These are phyloP conservation scores for Lolium rigidum DNA, from an alignment of 176 grass and related monocot species.

Conservation along the genomic window DNA sequence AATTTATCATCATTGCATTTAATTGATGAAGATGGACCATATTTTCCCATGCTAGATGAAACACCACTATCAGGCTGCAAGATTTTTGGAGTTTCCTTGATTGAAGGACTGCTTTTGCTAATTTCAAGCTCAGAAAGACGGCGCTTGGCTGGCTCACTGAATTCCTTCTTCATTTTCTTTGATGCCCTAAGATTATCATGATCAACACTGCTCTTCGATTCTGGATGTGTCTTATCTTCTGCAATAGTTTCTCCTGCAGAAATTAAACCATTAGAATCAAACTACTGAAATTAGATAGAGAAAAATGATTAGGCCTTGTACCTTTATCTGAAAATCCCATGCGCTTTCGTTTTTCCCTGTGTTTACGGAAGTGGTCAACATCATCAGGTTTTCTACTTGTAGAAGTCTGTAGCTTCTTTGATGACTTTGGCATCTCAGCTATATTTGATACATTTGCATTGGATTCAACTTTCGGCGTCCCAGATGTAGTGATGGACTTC, in stretches of 20 bases:
- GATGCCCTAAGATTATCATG: constrained; percentile 46
- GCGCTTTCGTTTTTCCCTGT: constrained; percentile 50
- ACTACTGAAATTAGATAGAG: constrained; percentile 11
- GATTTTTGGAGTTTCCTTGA: constrained; percentile 42
- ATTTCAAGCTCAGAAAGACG: constrained; percentile 42
- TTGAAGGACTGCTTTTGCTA: constrained; percentile 41
- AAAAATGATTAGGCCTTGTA: constrained; percentile 27
- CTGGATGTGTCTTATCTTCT: constrained; percentile 47
- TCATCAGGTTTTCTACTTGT: constrained; percentile 46
- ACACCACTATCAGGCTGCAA: constrained; percentile 27
- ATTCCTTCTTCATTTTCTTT: constrained; percentile 66
- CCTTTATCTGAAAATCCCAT: constrained; percentile 52
- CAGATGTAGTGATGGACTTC: constrained; percentile 22
- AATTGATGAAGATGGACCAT: constrained; percentile 48
- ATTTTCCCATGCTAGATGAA: constrained; percentile 41
- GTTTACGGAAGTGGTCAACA: constrained; percentile 48
- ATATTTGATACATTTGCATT: constrained; percentile 33
- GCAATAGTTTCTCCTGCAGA: constrained; percentile 50
- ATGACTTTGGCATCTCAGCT: constrained; percentile 38
- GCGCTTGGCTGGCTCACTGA: constrained; percentile 32
- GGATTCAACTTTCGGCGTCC: constrained; percentile 46
- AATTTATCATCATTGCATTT: constrained; percentile 46
- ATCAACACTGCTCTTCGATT: constrained; percentile 50
- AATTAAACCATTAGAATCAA: constrained; percentile 36
- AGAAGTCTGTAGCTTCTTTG: constrained; percentile 49